Base-by-base conservation (phyloP, 2,329 filamentous ascomycete species). In the Fusarium subtropicale region DNA sequence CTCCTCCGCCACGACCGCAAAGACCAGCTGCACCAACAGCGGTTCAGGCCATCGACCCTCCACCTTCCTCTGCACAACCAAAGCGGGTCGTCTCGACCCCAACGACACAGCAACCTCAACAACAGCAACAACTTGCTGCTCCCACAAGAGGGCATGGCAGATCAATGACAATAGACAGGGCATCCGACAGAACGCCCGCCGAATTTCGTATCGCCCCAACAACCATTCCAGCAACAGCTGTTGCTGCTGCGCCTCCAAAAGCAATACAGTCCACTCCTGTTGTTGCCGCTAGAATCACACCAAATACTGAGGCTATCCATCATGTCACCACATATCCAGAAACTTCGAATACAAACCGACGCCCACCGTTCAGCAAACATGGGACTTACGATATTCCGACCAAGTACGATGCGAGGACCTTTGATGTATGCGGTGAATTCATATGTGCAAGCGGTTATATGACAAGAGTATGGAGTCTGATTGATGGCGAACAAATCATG, bases 341-440 rank as follows among this genome's bases (percentile, higher is more conserved):
- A 79, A 85, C 91, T 2, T 92, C 93, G 2, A 90, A 91, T 69
- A 88, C 93, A 3, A 99, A 97, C 76, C 89, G 96, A 51, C 88
- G 94, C 50, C 91, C 93, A 18, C 96, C 96, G 0, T 87, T 86
- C 53, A 89, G 92, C 71, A 91, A 90, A 72, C 86, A 89, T 42
- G 91, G 92, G 1, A 86, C 87, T n/a, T 86, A 86, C 53, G 92
- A 95, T 68, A 94, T 99, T 59, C 81, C 86, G 31, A 94, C 92
- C 5, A 94, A 93, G 73, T 96, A 97, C 71, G 96, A 98, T 68
- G 92, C 93, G 7, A 90, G 93, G 42, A 84, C 94, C 31, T 90
- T 97, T 76, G 94, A 96, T 66, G 90, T 97, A 4, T 97, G 93
- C 76, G 96, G 96, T 10, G 91, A 94, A 68, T 90, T 91, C 71